Conservation (phyloP, 148 eudicot genomes). For the Camellia granthamiana region DNA sequence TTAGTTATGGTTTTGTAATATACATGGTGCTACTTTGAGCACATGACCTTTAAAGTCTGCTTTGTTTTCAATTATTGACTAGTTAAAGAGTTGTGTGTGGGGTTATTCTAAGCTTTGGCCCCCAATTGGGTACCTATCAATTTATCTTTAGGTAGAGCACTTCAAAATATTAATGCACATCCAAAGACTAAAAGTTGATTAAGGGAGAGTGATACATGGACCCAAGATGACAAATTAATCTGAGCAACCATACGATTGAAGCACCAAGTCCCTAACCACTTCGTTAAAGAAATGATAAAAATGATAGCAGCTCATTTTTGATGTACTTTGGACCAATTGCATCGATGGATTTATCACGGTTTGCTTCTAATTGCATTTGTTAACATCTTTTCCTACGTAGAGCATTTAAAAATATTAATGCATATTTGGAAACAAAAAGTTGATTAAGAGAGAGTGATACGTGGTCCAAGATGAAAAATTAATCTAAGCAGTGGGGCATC, state of each 20-base stretch:
- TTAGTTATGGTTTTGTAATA: neutral
- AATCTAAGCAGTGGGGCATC: too few species aligned
- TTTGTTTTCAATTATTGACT: constrained; percentile 6
- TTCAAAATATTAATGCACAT: neutral
- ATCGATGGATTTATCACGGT: neutral
- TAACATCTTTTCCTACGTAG: too few species aligned
- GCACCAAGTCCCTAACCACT: too few species aligned
- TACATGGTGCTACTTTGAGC: neutral
- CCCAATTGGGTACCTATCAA: neutral
- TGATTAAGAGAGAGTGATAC: neutral
- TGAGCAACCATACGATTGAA: too few species aligned
- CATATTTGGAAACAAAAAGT: neutral
- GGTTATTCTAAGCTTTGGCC: neutral
- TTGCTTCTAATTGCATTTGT: neutral
- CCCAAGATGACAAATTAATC: neutral
- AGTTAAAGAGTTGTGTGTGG: neutral
- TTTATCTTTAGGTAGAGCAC: neutral
- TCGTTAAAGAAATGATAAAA: too few species aligned
- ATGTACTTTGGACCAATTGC: too few species aligned
- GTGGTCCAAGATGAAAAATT: neutral
- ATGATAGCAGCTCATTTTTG: too few species aligned
- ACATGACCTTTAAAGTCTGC: neutral
- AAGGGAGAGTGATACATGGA: neutral
- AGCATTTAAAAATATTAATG: neutral
- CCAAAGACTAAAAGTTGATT: neutral